phyloP scores from a whole-genome alignment of 441 rosid species.

The Arabidopsis hybrid region DNA sequence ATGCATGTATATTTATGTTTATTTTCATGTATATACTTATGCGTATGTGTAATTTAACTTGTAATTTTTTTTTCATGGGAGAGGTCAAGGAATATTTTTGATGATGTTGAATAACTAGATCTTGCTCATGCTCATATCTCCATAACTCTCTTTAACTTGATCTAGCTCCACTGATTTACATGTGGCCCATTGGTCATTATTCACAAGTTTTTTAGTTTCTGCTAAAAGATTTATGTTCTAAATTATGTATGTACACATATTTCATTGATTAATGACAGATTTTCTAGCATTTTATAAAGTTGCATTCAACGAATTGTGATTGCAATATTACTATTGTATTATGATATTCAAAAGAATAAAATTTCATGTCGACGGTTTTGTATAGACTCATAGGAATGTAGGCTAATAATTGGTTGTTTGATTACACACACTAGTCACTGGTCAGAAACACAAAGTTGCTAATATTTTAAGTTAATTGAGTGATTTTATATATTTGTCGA shows the following conservation, averaged over 20 bases:
- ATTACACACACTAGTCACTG: slow-evolving; percentile 6
- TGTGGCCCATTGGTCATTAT: no score
- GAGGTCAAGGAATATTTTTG: not conserved
- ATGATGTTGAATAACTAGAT: not conserved
- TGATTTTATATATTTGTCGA: slow-evolving; percentile 26
- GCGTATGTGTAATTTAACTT: slow-evolving; percentile 3
- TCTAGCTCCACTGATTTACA: not conserved
- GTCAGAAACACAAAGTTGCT: not conserved
- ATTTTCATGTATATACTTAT: slow-evolving; percentile 9
- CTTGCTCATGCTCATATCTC: not conserved
- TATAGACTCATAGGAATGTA: slow-evolving; percentile 14
- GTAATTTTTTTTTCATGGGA: slow-evolving; percentile 17
- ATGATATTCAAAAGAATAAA: not conserved
- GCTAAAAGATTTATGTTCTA: no score
- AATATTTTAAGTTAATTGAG: slow-evolving; percentile 23
- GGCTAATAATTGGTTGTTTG: slow-evolving; percentile 38
- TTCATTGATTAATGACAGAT: not conserved
- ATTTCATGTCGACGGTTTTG: slow-evolving; percentile 26
- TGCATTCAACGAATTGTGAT: not conserved
- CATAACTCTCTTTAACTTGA: not conserved
- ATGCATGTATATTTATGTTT: not conserved
- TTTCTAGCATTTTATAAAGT: not conserved
- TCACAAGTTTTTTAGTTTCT: no score
- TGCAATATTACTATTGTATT: not conserved
- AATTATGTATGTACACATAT: not conserved